Evolutionary conservation across 306 rosid genomes (phyloP), one percentile per base, ranked within the genome.

Genomic region (Vachellia collinsii): DNA sequence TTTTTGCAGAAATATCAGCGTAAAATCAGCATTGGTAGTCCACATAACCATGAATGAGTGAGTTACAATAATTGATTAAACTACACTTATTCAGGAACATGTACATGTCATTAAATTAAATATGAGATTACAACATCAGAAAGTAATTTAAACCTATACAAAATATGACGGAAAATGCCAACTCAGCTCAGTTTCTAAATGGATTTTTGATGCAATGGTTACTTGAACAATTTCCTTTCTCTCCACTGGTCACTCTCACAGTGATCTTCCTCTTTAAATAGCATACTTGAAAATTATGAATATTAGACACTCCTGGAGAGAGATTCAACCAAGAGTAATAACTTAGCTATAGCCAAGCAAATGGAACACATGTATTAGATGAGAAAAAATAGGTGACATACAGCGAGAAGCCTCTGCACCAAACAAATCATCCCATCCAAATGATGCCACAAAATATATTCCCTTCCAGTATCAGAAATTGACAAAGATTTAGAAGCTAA

Each of bases 351-450:
- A 37, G 23, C 41, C 70, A 70, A 29, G 41, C 50, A 17, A 20
- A n/a, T 48, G 64, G n/a, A 36, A 74, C 42, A 59, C 58, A 46
- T 68, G 53, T 79, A 72, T 69, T 38, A 81, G 25, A 74, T 16
- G 71, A 66, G 58, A 77, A 42, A 19, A 56, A 16, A 76, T 72
- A 77, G 62, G 48, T n/a, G 53, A 83, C 99, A 82, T 90, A 93
- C 99, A 66, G 97, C 89, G 75, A 89, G 89, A 48, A 94, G 97
- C 75, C 85, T 91, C 65, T 82, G 90, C 68, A 87, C 88, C 86
- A 94, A 84, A 75, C 72, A 63, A 82, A 85, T 70, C 70, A 94
- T 70, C 76, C 84, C 90, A 86, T 88, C 92, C 56, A 94, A 77
- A 85, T 90, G 95, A 83, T 88, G 85, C 97, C 91, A 91, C 29